phyloP scores from a whole-genome alignment of 768 basidiomycete species.

The Tephrocybe sp. region DNA sequence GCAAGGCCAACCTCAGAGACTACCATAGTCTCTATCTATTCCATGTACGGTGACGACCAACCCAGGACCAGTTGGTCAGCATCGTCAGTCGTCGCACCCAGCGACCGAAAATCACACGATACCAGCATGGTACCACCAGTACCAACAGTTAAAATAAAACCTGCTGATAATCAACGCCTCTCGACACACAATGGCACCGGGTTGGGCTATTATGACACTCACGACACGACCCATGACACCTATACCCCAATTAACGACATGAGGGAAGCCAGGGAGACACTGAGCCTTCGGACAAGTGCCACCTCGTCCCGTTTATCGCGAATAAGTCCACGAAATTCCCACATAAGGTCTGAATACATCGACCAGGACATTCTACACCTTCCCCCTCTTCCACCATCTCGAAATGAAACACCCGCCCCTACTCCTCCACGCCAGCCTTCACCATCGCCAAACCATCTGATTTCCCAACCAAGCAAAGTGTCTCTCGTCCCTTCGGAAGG shows the following conservation, averaged over 20 bases:
- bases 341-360: conserved; percentile 17
- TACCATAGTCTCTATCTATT: conserved; percentile 81
- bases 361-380: conserved; percentile 24
- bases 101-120: conserved; percentile 35
- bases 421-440: conserved; percentile 21
- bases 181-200: conserved; percentile 21
- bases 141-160: conserved; percentile 31
- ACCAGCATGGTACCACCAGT: conserved; percentile 26
- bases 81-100: conserved; percentile 14
- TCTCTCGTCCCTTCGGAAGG: conserved; percentile 73
- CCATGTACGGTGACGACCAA: conserved; percentile 74
- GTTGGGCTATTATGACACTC: conserved; percentile 14
- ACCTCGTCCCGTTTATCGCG: conserved; percentile 28
- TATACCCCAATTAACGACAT: conserved; percentile 28
- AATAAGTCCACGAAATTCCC: conserved; percentile 27
- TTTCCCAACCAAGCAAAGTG: conserved; percentile 43
- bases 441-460: conserved; percentile 31
- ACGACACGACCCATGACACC: conserved; percentile 13
- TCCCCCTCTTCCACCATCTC: conserved; percentile 31
- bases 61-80: conserved; percentile 44
- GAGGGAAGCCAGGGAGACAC: conserved; percentile 29
- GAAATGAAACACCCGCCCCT: conserved; percentile 26
- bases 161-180: conserved; percentile 24
- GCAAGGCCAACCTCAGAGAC: conserved; percentile 65
- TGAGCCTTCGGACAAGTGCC: conserved; percentile 28